Evolutionary conservation across 2,329 filamentous ascomycete genomes (phyloP).

Genomic region (Penicillium sp.): DNA sequence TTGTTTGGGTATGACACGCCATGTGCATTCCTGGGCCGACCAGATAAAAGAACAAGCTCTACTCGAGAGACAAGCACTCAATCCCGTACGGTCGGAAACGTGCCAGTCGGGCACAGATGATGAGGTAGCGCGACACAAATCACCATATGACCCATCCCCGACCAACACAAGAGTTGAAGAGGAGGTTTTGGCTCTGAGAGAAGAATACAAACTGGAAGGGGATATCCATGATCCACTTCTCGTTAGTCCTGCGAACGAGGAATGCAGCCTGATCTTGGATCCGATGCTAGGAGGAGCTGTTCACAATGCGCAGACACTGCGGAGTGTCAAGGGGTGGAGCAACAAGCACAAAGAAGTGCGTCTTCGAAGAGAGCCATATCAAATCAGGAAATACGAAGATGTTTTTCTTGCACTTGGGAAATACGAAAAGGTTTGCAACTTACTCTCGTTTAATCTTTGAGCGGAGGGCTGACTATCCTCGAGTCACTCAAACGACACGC

Average conservation of each 20-base stretch:
- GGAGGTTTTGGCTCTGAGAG: slow-evolving; percentile 20
- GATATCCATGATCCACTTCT: slow-evolving; percentile 22
- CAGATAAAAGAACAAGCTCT: neutral
- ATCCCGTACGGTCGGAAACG: slow-evolving; percentile 21
- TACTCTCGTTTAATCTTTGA: neutral
- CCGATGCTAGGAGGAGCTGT: slow-evolving; percentile 17
- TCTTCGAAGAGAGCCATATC: slow-evolving; percentile 15
- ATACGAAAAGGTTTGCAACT: slow-evolving; percentile 8
- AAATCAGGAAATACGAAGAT: slow-evolving; percentile 14
- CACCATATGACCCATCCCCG: slow-evolving; percentile 26
- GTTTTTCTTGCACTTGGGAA: slow-evolving; percentile 10
- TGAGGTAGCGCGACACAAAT: slow-evolving; percentile 25
- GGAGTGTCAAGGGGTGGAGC: slow-evolving; percentile 26
- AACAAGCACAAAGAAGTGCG: slow-evolving; percentile 20
- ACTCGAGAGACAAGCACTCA: slow-evolving; percentile 20
- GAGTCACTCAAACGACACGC: neutral
- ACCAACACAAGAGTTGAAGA: slow-evolving; percentile 17
- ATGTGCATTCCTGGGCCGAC: neutral
- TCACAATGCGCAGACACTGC: slow-evolving; percentile 13
- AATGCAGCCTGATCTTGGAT: slow-evolving; percentile 21
- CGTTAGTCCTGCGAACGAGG: slow-evolving; percentile 24
- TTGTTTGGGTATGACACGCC: neutral
- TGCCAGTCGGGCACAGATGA: slow-evolving; percentile 29
- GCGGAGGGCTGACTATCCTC: neutral
- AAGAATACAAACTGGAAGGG: slow-evolving; percentile 23